These are phyloP conservation scores for Zygnema cylindricum DNA, from an alignment of 139 green algal species.

Conservation along the genomic window DNA sequence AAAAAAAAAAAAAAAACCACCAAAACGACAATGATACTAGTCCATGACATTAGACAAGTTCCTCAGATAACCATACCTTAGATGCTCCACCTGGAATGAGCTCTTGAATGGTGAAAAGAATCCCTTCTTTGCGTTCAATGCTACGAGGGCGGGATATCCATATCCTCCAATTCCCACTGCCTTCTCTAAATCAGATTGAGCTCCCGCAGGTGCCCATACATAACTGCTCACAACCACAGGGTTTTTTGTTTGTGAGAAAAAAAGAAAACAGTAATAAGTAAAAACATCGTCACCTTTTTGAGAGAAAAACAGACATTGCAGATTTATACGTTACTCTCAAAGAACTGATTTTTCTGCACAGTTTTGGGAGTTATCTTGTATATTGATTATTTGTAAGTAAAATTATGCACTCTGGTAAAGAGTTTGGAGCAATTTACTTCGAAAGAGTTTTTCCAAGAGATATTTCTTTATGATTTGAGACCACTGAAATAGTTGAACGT, in stretches of 20 bases:
- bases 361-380: too few relatives aligned
- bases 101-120: constrained; percentile 28
- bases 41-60: too few relatives aligned
- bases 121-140: constrained; percentile 38
- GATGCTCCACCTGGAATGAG: background rate
- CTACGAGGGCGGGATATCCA: constrained; percentile 55
- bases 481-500: too few relatives aligned
- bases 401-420: too few relatives aligned
- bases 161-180: constrained; percentile 85
- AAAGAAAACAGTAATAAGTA: background rate
- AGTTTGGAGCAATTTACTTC: too few relatives aligned
- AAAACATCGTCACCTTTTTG: background rate
- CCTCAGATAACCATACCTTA: constrained; percentile 25
- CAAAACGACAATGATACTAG: background rate
- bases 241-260: background rate
- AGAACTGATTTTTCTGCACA: too few relatives aligned
- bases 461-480: too few relatives aligned
- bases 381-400: too few relatives aligned
- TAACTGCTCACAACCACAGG: constrained; percentile 68
- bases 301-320: background rate
- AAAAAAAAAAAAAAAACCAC: too few relatives aligned
- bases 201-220: constrained; percentile 80
- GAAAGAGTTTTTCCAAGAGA: too few relatives aligned
- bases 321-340: too few relatives aligned
- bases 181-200: constrained; percentile 76